Evolutionary conservation across 768 basidiomycete genomes (phyloP), one percentile per base, ranked within the genome.

Genomic region (Sutorius australiensis): DNA sequence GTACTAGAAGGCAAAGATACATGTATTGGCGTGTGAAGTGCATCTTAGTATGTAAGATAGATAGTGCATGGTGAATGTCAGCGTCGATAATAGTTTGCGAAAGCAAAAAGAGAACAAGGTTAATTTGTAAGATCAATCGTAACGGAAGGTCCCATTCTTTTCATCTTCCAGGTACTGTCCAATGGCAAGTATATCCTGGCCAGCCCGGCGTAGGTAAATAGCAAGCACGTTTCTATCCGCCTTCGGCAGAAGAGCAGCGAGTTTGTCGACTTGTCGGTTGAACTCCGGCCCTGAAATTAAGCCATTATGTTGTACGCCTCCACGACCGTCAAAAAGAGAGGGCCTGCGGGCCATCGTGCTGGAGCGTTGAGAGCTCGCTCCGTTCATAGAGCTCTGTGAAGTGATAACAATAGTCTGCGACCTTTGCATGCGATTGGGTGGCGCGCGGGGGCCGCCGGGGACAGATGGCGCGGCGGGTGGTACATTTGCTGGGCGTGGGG

Each of bases 91-190:
- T 43, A 59, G 36, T 51, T 36, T 49, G 24, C 28, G 39, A 54
- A 58, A 59, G 33, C 31, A 49, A 24, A 43, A 46, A 46, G 40
- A 36, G n/a, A 34, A 21, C 34, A 38, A 19, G 19, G 40, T 45
- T 41, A 32, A 16, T 36, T 21, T 8, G 38, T 55, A 50, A 28
- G 31, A 57, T 65, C 61, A 74, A 37, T 71, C 66, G 39, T 65
- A 56, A 53, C 75, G 74, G 44, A 90, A 64, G 42, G 73, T 77
- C 31, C 88, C 88, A 61, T 84, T 87, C 72, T 85, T 86, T 66
- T 90, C 87, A 57, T 92, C 90, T 58, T 90, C 89, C 11, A 92
- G 73, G 66, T 89, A 92, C 64, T 89, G 86, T 14, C 88, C 88
- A 60, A 92, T 89, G n/a, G 90, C 90, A 39, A 89, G 72, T 39